Conservation (phyloP, 2,329 filamentous ascomycete genomes). For the Nannizzia gypsea region DNA sequence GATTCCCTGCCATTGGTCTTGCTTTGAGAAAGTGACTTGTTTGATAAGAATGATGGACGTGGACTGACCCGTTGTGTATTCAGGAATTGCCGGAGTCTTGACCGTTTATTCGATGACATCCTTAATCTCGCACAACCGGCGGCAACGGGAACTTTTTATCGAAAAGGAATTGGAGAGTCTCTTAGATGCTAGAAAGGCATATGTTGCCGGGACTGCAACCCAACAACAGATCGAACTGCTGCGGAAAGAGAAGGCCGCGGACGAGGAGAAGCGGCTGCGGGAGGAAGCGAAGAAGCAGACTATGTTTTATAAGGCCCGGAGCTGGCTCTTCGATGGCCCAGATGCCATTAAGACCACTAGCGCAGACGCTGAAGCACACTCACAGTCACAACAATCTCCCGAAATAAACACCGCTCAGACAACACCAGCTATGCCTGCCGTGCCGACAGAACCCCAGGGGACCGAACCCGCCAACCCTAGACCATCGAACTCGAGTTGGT, state of each 20-base stretch:
- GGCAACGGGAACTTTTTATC: slow-evolving; percentile 51
- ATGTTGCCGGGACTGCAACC: slow-evolving; percentile 29
- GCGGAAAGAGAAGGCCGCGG: slow-evolving; percentile 34
- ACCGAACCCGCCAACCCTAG: background rate
- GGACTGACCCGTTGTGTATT: background rate
- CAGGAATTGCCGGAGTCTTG: slow-evolving; percentile 49
- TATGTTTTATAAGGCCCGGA: slow-evolving; percentile 29
- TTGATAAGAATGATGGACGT: background rate
- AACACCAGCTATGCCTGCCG: background rate
- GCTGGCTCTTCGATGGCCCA: slow-evolving; percentile 27
- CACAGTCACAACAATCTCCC: background rate
- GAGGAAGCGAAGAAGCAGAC: slow-evolving; percentile 30
- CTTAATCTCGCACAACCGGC: slow-evolving; percentile 56
- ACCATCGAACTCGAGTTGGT: background rate
- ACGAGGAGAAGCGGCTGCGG: slow-evolving; percentile 31
- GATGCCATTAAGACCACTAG: background rate
- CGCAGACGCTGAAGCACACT: background rate
- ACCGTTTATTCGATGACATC: slow-evolving; percentile 54
- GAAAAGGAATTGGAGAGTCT: slow-evolving; percentile 36
- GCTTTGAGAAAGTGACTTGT: background rate
- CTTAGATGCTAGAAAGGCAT: slow-evolving; percentile 33
- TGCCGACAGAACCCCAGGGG: background rate
- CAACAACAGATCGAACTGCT: slow-evolving; percentile 34
- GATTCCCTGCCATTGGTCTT: background rate
- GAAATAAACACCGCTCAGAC: background rate